phyloP scores from a whole-genome alignment of 2,329 filamentous ascomycete species.

The Sporothrix brunneoviolacea region DNA sequence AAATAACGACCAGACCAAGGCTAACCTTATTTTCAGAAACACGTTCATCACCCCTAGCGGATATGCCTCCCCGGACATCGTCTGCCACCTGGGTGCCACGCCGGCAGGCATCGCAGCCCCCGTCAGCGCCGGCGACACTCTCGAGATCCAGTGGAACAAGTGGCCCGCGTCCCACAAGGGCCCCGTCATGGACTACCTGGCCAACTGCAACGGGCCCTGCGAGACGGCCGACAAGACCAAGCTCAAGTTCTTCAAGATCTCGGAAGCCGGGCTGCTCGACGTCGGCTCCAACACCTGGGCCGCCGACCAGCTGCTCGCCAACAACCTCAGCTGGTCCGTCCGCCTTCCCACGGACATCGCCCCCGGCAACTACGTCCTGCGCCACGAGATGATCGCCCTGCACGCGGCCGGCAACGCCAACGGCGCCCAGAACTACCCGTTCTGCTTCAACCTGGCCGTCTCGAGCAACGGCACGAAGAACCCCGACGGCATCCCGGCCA shows the following conservation, averaged over 20 bases:
- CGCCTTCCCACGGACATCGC: constrained; percentile 39
- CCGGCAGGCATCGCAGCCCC: constrained; percentile 23
- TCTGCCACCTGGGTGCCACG: constrained; percentile 25
- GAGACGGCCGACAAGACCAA: constrained; percentile 28
- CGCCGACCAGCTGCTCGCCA: constrained; percentile 37
- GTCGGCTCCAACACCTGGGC: constrained; percentile 27
- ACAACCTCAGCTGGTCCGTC: constrained; percentile 44
- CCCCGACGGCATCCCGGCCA: constrained; percentile 15
- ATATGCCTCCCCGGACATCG: constrained; percentile 23
- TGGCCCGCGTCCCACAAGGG: constrained; percentile 26
- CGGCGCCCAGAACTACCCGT: constrained; percentile 20
- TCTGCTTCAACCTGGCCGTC: constrained; percentile 18
- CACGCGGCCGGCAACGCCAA: constrained; percentile 17
- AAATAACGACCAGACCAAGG: too few relatives aligned
- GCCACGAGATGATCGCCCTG: constrained; percentile 42
- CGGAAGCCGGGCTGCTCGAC: constrained; percentile 26
- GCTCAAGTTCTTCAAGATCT: constrained; percentile 27
- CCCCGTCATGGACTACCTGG: constrained; percentile 31
- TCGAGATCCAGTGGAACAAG: constrained; percentile 25
- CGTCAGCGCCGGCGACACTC: constrained; percentile 23
- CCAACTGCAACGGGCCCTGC: constrained; percentile 27
- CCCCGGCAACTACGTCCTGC: constrained; percentile 44
- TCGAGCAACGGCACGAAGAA: constrained; percentile 14
- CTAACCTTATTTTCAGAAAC: constrained; percentile 17
- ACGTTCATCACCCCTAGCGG: constrained; percentile 22